phyloP scores from a whole-genome alignment of 345 rosid genomes.

The Gossypium raimondii region DNA sequence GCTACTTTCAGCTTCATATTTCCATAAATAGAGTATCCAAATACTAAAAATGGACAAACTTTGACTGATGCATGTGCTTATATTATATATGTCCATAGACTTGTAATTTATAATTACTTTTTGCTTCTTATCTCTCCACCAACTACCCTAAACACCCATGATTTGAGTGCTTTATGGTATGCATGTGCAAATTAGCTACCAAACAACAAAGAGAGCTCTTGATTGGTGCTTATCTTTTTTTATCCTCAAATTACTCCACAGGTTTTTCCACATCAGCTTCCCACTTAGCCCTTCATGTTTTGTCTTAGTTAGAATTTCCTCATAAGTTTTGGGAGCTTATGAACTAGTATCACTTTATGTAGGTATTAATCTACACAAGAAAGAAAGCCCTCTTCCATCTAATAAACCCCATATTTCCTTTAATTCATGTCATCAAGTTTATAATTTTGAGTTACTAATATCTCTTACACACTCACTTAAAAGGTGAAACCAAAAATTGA shows the following conservation, averaged over 20 bases:
- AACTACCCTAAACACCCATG: slow-evolving; percentile 15
- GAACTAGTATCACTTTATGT: not conserved
- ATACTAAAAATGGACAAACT: not conserved
- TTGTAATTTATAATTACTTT: slow-evolving; percentile 18
- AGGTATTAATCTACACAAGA: not conserved
- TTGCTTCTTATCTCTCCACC: not conserved
- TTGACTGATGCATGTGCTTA: not conserved
- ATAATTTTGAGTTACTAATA: not conserved
- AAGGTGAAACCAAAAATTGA: too few relatives aligned
- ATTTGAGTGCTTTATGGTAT: slow-evolving; percentile 22
- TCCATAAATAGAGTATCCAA: not conserved
- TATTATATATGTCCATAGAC: slow-evolving; percentile 10
- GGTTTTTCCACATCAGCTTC: slow-evolving; percentile 13
- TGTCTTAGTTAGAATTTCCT: not conserved
- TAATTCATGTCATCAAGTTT: not conserved
- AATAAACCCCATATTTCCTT: not conserved
- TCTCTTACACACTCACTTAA: not conserved
- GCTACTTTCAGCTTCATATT: not conserved
- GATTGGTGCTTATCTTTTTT: not conserved
- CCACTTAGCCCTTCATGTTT: not conserved
- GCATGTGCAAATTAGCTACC: slow-evolving; percentile 21
- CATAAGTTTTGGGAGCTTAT: not conserved
- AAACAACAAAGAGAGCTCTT: not conserved
- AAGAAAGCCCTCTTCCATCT: not conserved
- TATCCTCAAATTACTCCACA: slow-evolving; percentile 11